Evolutionary conservation across 768 basidiomycete genomes (phyloP), one percentile per base, ranked within the genome.

Genomic region (Rhizopogon vulgaris): DNA sequence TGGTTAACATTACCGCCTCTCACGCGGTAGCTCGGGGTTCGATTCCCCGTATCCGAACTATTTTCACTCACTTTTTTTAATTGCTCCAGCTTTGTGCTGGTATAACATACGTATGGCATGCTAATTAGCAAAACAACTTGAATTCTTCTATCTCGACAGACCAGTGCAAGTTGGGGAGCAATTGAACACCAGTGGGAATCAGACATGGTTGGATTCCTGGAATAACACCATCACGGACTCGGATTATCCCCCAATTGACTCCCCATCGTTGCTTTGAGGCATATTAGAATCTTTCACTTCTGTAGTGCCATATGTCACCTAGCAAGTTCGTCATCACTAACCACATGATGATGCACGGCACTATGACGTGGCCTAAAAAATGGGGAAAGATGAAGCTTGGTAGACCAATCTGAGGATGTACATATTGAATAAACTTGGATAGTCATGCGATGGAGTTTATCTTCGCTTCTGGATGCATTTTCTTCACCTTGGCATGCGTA

Each of bases 381-480:
- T 37, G n/a, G 34, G 27, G 32, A n/a, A 30, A 43, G 49, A 25
- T 45, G 32, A 18, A 38, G 32, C 6, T 22, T 22, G 2, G 22
- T 36, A 49, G 11, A 52, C 48, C 6, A 30, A 39, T 4, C 3
- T n/a, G 24, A 49, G 4, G 25, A 48, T 10, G 17, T n/a, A 17
- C 17, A 9, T 14, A 15, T 38, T 9, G 32, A 24, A 15, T 32
- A 18, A 55, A 60, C 61, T 79, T 63, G 60, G 81, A 84, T 22
- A 83, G 65, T 80, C 79, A 83, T 15, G 81, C 82, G 8, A 83
- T 80, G 5, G 77, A 75, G 54, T 79, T 79, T 27, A 83, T 48
- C 73, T 77, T 73, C 32, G 65, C 59, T 59, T 77, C 72, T 0
- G 73, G 63, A 60, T 83, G 80, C 81, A 80, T 81, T 42, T 73